Conservation (phyloP, 495 filamentous ascomycete genomes). For the Lophium mytilinum region DNA sequence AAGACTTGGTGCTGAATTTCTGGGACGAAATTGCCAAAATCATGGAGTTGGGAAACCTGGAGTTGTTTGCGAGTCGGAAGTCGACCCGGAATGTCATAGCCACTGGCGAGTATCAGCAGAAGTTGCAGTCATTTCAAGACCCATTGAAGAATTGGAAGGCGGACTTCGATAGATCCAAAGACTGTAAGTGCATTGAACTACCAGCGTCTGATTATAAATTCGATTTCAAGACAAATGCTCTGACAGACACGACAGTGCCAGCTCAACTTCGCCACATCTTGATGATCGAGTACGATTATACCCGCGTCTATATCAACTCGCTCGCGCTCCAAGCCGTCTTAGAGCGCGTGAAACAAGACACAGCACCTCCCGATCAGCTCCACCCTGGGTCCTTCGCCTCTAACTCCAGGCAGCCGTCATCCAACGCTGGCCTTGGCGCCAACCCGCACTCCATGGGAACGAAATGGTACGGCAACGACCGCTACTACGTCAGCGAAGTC, state of each 20-base stretch:
- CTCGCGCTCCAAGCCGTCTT: slow-evolving; percentile 90
- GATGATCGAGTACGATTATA: slow-evolving; percentile 53
- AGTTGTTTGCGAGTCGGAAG: slow-evolving; percentile 72
- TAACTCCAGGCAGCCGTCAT: slow-evolving; percentile 16
- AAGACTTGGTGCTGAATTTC: slow-evolving; percentile 76
- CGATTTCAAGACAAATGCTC: neutral
- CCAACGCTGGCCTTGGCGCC: slow-evolving; percentile 31
- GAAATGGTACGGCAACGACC: slow-evolving; percentile 52
- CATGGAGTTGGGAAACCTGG: slow-evolving; percentile 79
- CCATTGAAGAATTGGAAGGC: slow-evolving; percentile 66
- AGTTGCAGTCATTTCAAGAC: slow-evolving; percentile 73
- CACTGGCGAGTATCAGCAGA: slow-evolving; percentile 67
- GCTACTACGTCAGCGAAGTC: slow-evolving; percentile 80
- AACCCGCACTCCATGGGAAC: slow-evolving; percentile 46
- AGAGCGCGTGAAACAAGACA: slow-evolving; percentile 74
- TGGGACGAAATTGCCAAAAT: slow-evolving; percentile 87
- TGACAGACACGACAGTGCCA: slow-evolving; percentile 46
- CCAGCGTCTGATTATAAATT: too few species aligned
- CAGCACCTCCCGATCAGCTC: slow-evolving; percentile 18
- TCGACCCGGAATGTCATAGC: slow-evolving; percentile 81
- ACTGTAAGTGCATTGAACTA: too few species aligned
- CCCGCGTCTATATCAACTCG: slow-evolving; percentile 74
- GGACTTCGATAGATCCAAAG: slow-evolving; percentile 48
- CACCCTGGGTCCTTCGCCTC: slow-evolving; percentile 30
- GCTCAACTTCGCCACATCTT: slow-evolving; percentile 74